Evolutionary conservation across 208 protist genomes (phyloP).

Genomic region (Porcisia hertigi): DNA sequence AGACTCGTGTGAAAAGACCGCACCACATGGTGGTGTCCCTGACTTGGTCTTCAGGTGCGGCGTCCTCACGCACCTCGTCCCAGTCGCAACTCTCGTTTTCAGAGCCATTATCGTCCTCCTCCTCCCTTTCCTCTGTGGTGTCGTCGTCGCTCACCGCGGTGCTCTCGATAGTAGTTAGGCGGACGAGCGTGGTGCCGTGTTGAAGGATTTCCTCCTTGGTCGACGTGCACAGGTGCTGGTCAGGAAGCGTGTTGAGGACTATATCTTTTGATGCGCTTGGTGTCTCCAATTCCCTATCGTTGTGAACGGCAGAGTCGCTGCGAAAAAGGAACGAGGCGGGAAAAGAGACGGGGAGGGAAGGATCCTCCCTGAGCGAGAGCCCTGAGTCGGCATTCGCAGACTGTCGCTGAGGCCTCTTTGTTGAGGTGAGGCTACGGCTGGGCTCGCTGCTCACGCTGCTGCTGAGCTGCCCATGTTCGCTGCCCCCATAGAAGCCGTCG

Average conservation of each 20-base stretch:
- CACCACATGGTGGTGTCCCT: background rate
- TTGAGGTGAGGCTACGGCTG: background rate
- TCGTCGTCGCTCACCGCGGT: constrained; percentile 14
- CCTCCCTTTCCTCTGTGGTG: background rate
- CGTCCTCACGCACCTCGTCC: constrained; percentile 2
- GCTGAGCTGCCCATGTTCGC: constrained; percentile 2
- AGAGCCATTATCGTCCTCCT: background rate
- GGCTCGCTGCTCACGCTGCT: constrained; percentile 14
- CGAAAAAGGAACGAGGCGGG: background rate
- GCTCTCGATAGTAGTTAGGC: constrained; percentile 30
- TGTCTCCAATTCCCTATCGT: background rate
- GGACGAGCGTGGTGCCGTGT: constrained; percentile 20
- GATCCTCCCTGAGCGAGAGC: background rate
- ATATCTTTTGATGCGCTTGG: background rate
- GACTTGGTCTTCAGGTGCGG: background rate
- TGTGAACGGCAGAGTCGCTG: background rate
- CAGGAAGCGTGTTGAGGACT: background rate
- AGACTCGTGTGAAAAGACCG: constrained; percentile 12
- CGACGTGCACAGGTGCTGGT: background rate
- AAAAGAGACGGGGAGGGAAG: constrained; percentile 1
- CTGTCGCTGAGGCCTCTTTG: background rate
- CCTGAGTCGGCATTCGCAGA: background rate
- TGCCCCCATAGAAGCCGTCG: constrained; percentile 34
- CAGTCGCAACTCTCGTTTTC: background rate
- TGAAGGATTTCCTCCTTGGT: constrained; percentile 22